Evolutionary conservation across 1,284 basidiomycete genomes (phyloP), one percentile per base, ranked within the genome.

Genomic region (Cutaneotrichosporon arboriforme): DNA sequence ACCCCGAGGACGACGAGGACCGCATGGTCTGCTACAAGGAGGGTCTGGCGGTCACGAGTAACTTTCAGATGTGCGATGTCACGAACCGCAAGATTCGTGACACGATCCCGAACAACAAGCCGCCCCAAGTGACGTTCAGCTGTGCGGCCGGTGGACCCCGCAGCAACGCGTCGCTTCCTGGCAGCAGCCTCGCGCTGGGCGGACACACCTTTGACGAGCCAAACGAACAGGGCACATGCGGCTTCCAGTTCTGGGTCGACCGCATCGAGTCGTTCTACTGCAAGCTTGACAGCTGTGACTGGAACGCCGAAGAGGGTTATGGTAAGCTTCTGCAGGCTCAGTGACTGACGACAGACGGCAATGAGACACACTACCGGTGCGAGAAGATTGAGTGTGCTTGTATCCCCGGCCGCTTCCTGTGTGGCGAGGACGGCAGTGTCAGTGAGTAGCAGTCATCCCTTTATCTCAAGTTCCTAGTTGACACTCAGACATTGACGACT

Each of bases 241-340:
- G 84, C 38, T 97, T 97, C 80, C 91, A 97, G 74, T 98, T 98
- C 78, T 98, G 93, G 93, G 90, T 92, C 8, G 90, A 88, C 8
- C 81, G 86, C 61, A 81, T 90, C 52, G 93, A 98, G 70, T 93
- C 90, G 1, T 97, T 98, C 76, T 97, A 97, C 75, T 98, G 94
- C 75, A 83, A 83, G 13, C 80, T 98, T 39, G 80, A 86, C 38
- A 68, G 76, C 21, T 77, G 75, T 55, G 57, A 60, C 7, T 77
- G 75, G 75, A 62, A 70, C 39, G 60, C 60, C 14, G 68, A 61
- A 36, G 66, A 66, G 3, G 61, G 58, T 22, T 66, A 57, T 41
- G 51, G 62, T 64, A 47, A 60, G 64, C 54, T 8, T 3, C 33
- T 8, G 3, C 9, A 38, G 17, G 17, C 33, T 18, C 10, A 8